A percentile compares a stretch with the other conserved stretches of the same genome.
phyloP scores from a whole-genome alignment of 2,329 filamentous ascomycete genomes.

The Pseudopithomyces chartarum region DNA sequence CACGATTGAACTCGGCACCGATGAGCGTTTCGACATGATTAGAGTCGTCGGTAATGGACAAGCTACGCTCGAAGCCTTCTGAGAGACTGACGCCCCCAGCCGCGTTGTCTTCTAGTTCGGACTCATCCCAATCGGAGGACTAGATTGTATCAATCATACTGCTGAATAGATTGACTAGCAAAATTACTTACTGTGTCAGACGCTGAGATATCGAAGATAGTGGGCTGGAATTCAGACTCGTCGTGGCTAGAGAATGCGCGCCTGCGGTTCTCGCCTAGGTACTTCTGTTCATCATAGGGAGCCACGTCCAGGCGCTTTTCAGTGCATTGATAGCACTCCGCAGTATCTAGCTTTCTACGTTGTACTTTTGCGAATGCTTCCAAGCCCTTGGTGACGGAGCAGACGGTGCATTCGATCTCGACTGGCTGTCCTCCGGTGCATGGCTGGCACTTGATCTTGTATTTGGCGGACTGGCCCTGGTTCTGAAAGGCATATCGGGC shows the following conservation, averaged over 20 bases:
- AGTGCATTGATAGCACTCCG: conserved; percentile 41
- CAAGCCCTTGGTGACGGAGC: conserved; percentile 52
- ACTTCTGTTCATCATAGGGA: conserved; percentile 33
- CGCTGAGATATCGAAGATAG: conserved; percentile 25
- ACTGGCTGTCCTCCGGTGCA: conserved; percentile 51
- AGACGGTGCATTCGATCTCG: conserved; percentile 57
- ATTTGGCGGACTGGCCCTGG: conserved; percentile 17
- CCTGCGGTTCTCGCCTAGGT: conserved; percentile 39
- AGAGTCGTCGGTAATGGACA: conserved; percentile 18
- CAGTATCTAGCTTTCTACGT: conserved; percentile 51
- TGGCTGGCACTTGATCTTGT: conserved; percentile 47
- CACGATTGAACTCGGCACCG: conserved; percentile 21
- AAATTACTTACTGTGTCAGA: conserved; percentile 26
- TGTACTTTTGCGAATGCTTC: conserved; percentile 57
- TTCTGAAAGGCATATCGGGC: conserved; percentile 23
- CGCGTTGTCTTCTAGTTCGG: conserved; percentile 9
- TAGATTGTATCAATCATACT: not conserved
- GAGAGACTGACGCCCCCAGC: conserved; percentile 26
- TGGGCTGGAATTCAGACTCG: conserved; percentile 17
- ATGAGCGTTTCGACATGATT: conserved; percentile 21
- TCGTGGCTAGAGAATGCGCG: conserved; percentile 25
- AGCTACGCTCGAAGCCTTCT: conserved; percentile 16
- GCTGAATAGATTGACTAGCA: not conserved
- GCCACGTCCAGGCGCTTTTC: conserved; percentile 27
- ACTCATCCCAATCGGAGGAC: conserved; percentile 15